Conservation (phyloP, 2,329 filamentous ascomycete genomes). For the Davidsoniella virescens region DNA sequence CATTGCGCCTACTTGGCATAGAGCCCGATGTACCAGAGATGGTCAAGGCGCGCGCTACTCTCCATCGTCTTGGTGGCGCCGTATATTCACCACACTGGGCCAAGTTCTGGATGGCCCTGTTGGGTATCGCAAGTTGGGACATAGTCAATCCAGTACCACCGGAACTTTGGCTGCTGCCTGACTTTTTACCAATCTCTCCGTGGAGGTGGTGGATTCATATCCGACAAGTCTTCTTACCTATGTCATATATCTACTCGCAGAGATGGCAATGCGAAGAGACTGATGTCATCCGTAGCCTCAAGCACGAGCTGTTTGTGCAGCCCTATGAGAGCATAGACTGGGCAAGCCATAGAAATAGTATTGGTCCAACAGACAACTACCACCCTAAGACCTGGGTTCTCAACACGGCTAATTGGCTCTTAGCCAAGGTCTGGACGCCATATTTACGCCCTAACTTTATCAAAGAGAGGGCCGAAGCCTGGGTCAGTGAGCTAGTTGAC, state of each 20-base stretch:
- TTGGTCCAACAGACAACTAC: constrained; percentile 69
- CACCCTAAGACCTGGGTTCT: constrained; percentile 80
- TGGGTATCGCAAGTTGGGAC: constrained; percentile 77
- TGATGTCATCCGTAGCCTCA: constrained; percentile 53
- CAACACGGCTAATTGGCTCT: constrained; percentile 58
- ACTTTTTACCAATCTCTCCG: constrained; percentile 78
- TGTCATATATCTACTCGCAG: constrained; percentile 81
- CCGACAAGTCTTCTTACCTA: constrained; percentile 85
- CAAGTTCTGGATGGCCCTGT: constrained; percentile 85
- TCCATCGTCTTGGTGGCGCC: constrained; percentile 78
- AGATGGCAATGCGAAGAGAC: constrained; percentile 63
- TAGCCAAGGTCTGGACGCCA: constrained; percentile 68
- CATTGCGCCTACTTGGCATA: constrained; percentile 65
- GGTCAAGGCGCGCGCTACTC: constrained; percentile 63
- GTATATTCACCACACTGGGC: constrained; percentile 79
- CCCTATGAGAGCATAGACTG: constrained; percentile 68
- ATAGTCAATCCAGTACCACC: constrained; percentile 88
- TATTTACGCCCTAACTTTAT: constrained; percentile 53
- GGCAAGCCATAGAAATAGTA: constrained; percentile 62
- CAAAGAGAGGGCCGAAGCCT: constrained; percentile 57
- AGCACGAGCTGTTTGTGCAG: constrained; percentile 68
- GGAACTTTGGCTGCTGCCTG: constrained; percentile 81
- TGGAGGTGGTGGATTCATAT: constrained; percentile 99
- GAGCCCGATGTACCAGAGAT: constrained; percentile 70
- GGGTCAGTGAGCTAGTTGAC: constrained; percentile 67